Percentiles rank a stretch among this genome's conserved stretches.
These are phyloP conservation scores for Ophiostoma piceae DNA, from an alignment of 2,329 filamentous ascomycete genomes.

Conservation along the genomic window DNA sequence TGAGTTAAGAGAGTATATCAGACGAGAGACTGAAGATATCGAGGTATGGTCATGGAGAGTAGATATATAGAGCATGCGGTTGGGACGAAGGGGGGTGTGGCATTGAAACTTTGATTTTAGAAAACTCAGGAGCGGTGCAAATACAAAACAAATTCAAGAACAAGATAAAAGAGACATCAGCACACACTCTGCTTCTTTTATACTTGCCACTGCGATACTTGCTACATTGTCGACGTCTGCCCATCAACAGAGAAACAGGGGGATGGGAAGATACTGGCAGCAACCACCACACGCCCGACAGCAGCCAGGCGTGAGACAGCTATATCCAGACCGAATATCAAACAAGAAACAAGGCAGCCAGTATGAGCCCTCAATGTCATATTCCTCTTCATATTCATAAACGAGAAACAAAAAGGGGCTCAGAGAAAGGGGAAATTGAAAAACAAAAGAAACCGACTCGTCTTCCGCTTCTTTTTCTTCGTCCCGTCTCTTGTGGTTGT, in stretches of 20 bases:
- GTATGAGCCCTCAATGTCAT: not conserved
- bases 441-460: conserved; percentile 5
- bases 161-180: not conserved
- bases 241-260: not conserved
- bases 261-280: conserved; percentile 2
- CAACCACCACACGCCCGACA: conserved; percentile 1
- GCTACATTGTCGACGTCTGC: not conserved
- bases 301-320: not conserved
- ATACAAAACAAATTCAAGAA: not conserved
- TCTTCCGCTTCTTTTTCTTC: conserved; percentile 23
- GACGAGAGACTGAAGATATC: not conserved
- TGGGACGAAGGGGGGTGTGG: conserved; percentile 7
- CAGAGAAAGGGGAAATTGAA: conserved; percentile 3
- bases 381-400: not conserved
- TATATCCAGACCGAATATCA: not conserved
- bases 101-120: conserved; percentile 5
- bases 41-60: not conserved
- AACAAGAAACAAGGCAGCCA: not conserved
- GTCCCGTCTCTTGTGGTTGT: conserved; percentile 11
- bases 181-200: not conserved
- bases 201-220: not conserved
- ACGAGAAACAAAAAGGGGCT: not conserved
- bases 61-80: conserved; percentile 14
- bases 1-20: not conserved
- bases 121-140: too few species aligned